A percentile compares a stretch with the other conserved stretches of the same genome.
Evolutionary conservation across 345 rosid genomes (phyloP).

Genomic region (Atalantia buxifolia): DNA sequence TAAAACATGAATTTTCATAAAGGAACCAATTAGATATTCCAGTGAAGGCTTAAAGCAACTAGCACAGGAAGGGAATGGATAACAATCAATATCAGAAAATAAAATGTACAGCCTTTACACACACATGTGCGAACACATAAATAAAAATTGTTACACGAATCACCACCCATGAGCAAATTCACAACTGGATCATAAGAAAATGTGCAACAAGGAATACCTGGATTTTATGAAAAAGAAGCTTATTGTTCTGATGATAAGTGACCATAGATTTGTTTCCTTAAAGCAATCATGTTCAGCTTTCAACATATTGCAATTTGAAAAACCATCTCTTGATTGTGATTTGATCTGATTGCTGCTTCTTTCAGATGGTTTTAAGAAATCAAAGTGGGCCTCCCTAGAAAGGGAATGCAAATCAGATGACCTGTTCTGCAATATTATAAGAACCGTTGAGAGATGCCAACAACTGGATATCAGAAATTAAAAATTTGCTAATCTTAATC

Average conservation of each 20-base stretch:
- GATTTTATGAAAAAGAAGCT: slow-evolving; percentile 71
- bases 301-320: slow-evolving; percentile 17
- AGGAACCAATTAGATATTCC: background rate
- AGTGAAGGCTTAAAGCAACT: background rate
- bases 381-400: slow-evolving; percentile 42
- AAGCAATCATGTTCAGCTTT: slow-evolving; percentile 28
- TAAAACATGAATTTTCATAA: background rate
- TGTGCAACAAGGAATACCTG: slow-evolving; percentile 39
- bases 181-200: background rate
- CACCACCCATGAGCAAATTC: background rate
- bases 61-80: background rate
- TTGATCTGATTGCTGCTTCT: slow-evolving; percentile 17
- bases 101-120: background rate
- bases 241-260: slow-evolving; percentile 53
- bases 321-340: slow-evolving; percentile 20
- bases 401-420: slow-evolving; percentile 41
- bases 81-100: background rate
- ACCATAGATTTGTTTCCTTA: slow-evolving; percentile 46
- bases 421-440: slow-evolving; percentile 64
- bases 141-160: background rate
- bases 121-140: background rate
- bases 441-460: slow-evolving; percentile 24
- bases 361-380: slow-evolving; percentile 60
- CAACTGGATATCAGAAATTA: background rate
- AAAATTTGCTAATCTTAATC: slow-evolving; percentile 9